Conservation (phyloP, 768 basidiomycete genomes). For the Chiua virens region DNA sequence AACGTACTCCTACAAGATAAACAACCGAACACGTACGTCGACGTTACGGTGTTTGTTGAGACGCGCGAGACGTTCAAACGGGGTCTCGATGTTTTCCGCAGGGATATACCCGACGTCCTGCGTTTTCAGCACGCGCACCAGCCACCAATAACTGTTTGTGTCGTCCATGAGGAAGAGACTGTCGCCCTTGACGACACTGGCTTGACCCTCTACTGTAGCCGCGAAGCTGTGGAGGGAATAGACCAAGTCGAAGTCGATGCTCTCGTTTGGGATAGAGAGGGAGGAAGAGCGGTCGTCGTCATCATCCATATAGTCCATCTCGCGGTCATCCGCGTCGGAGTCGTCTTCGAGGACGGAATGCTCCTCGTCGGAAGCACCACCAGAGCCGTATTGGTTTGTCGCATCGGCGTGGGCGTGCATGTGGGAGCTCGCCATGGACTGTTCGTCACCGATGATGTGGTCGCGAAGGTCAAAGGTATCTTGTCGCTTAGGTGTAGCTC, state of each 20-base stretch:
- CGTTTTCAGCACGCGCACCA: constrained; percentile 96
- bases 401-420: constrained; percentile 50
- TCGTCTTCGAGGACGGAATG: constrained; percentile 87
- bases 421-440: constrained; percentile 44
- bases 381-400: constrained; percentile 34
- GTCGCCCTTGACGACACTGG: constrained; percentile 98
- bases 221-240: constrained; percentile 96
- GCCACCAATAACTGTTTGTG: constrained; percentile 99
- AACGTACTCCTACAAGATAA: background rate
- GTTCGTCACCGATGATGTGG: constrained; percentile 56
- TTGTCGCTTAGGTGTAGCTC: constrained; percentile 35
- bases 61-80: constrained; percentile 91
- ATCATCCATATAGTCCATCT: constrained; percentile 66
- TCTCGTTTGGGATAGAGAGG: constrained; percentile 86
- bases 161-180: constrained; percentile 96
- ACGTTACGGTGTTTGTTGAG: constrained; percentile 97
- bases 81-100: constrained; percentile 98
- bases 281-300: constrained; percentile 80
- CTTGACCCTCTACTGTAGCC: constrained; percentile 97
- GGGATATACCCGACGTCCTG: constrained; percentile 99
- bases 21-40: constrained; percentile 59
- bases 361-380: constrained; percentile 62
- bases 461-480: constrained; percentile 77
- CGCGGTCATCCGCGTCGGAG: constrained; percentile 70
- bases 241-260: constrained; percentile 91